Conservation (phyloP, 768 basidiomycete species). For the Pisolithus orientalis region DNA sequence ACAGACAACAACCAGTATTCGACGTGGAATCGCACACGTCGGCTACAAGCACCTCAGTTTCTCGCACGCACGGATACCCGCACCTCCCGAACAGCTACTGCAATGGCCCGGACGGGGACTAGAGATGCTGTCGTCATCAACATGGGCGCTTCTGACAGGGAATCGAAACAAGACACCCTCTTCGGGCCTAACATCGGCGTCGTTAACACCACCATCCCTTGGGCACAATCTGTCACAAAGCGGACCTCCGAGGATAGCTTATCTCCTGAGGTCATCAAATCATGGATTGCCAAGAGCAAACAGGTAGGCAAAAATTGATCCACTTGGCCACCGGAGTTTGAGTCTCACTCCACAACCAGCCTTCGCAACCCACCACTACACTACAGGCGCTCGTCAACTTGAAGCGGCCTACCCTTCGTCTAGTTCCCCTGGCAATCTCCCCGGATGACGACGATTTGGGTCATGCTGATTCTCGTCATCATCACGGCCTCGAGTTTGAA, state of each 20-base stretch:
- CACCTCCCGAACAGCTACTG: conserved; percentile 41
- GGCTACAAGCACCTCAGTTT: conserved; percentile 45
- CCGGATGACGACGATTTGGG: conserved; percentile 44
- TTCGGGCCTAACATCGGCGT: conserved; percentile 91
- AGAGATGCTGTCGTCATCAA: conserved; percentile 22
- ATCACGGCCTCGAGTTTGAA: conserved; percentile 83
- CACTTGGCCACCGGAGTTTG: conserved; percentile 4
- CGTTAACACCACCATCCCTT: conserved; percentile 59
- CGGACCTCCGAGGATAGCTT: conserved; percentile 59
- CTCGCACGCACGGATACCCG: conserved; percentile 46
- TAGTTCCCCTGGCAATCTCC: conserved; percentile 53
- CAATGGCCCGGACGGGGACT: conserved; percentile 38
- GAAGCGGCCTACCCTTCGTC: conserved; percentile 80
- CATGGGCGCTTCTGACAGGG: conserved; percentile 35
- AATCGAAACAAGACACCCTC: conserved; percentile 70
- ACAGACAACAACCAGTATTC: conserved; percentile 47
- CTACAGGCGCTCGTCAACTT: conserved; percentile 93
- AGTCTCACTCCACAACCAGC: conserved; percentile 30
- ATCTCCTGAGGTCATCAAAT: conserved; percentile 73
- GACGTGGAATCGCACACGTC: conserved; percentile 52
- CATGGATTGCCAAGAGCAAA: conserved; percentile 85
- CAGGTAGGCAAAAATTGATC: conserved; percentile 41
- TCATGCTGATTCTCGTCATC: conserved; percentile 45
- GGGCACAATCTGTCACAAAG: conserved; percentile 65
- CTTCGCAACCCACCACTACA: conserved; percentile 83